Evolutionary conservation across 202 grass and related monocot genomes (phyloP).

Genomic region (Alloteropsis angusta): DNA sequence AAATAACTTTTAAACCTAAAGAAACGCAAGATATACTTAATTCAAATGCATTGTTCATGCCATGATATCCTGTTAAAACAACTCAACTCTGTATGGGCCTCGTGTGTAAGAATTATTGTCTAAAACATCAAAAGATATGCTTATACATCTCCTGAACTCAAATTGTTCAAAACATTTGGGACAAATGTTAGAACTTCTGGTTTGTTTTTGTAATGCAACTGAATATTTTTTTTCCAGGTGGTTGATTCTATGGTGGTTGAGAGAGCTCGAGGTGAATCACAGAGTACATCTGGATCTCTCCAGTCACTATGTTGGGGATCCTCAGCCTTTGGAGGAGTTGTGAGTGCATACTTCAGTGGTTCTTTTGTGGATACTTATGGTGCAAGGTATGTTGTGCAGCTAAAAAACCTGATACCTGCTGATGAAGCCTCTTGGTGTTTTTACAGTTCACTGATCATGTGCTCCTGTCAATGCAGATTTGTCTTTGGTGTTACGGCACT

Average conservation of each 20-base stretch:
- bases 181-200: slow-evolving; percentile 10
- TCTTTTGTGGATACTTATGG: slow-evolving; percentile 83
- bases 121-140: neutral
- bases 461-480: slow-evolving; percentile 49
- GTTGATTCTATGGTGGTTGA: slow-evolving; percentile 99
- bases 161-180: neutral
- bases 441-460: slow-evolving; percentile 19
- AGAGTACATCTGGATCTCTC: slow-evolving; percentile 89
- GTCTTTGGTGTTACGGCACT: slow-evolving; percentile 88
- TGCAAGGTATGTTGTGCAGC: slow-evolving; percentile 55
- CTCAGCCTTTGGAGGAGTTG: slow-evolving; percentile 79
- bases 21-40: neutral
- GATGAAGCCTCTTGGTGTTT: neutral
- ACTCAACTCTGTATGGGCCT: neutral
- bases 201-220: slow-evolving; percentile 17
- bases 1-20: slow-evolving; percentile 6
- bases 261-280: slow-evolving; percentile 94
- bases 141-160: neutral
- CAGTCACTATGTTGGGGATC: slow-evolving; percentile 97
- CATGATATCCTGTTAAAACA: neutral
- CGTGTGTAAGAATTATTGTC: neutral
- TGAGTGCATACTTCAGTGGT: slow-evolving; percentile 97
- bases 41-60: neutral
- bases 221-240: too few species aligned
- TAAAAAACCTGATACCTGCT: neutral